A percentile compares a stretch with the other conserved stretches of the same genome.
Evolutionary conservation across 208 protist genomes (phyloP).

Genomic region (Leishmania tropica): DNA sequence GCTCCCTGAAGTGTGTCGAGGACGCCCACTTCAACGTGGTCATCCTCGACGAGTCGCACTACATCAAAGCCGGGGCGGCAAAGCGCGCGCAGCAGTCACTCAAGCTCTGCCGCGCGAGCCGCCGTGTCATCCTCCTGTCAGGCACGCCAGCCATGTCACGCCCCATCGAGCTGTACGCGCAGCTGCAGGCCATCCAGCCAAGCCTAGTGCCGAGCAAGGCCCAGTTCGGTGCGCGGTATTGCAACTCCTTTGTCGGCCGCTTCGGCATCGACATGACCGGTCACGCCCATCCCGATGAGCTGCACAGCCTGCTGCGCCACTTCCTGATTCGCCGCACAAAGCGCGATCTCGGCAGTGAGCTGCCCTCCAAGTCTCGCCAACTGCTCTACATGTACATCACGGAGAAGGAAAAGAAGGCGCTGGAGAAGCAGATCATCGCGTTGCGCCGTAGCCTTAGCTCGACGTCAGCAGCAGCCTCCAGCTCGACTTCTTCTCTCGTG

Average conservation of each 20-base stretch:
- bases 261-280: constrained; percentile 78
- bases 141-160: constrained; percentile 93
- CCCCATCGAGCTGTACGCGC: constrained; percentile 96
- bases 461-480: not conserved
- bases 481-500: not conserved
- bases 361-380: constrained; percentile 89
- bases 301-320: constrained; percentile 89
- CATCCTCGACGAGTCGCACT: constrained; percentile 96
- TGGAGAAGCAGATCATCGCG: constrained; percentile 75
- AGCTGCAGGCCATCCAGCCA: constrained; percentile 86
- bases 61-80: constrained; percentile 90
- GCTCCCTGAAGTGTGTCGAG: constrained; percentile 75
- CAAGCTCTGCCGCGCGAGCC: constrained; percentile 72
- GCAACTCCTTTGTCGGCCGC: constrained; percentile 80
- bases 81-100: constrained; percentile 85
- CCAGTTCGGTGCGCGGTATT: constrained; percentile 95
- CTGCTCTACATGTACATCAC: constrained; percentile 87
- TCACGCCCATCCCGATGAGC: constrained; percentile 89
- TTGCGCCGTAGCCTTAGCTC: constrained; percentile 42
- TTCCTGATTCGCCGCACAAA: constrained; percentile 96
- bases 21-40: constrained; percentile 81
- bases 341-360: constrained; percentile 81
- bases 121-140: constrained; percentile 90
- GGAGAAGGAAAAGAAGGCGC: constrained; percentile 79
- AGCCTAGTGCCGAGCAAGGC: constrained; percentile 53